phyloP scores from a whole-genome alignment of 768 basidiomycete species.

The Favolaschia claudopus region DNA sequence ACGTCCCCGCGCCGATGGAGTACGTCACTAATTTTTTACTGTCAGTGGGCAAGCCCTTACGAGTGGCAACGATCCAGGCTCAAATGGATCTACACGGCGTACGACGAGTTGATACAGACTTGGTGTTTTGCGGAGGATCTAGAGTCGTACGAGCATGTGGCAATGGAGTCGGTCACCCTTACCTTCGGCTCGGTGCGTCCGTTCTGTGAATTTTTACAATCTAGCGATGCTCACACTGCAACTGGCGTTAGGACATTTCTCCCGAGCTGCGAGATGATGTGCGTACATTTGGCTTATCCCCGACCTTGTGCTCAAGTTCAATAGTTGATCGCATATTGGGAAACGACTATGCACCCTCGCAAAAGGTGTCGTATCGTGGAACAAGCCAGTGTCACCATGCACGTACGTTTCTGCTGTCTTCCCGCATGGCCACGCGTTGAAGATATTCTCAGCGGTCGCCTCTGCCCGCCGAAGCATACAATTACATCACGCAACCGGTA shows the following conservation, averaged over 20 bases:
- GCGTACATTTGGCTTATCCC: constrained; percentile 26
- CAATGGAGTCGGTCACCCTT: constrained; percentile 63
- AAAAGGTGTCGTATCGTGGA: constrained; percentile 60
- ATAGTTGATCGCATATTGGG: constrained; percentile 75
- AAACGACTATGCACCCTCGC: constrained; percentile 59
- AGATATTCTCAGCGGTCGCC: constrained; percentile 57
- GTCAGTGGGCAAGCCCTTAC: constrained; percentile 1
- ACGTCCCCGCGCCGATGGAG: constrained; percentile 74
- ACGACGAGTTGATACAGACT: constrained; percentile 66
- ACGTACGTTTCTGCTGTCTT: constrained; percentile 50
- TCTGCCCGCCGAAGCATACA: constrained; percentile 54
- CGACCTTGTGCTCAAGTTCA: not conserved
- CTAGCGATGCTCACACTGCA: constrained; percentile 8
- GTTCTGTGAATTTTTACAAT: not conserved
- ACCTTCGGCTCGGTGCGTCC: constrained; percentile 62
- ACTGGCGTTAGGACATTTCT: constrained; percentile 61
- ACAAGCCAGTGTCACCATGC: constrained; percentile 62
- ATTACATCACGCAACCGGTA: constrained; percentile 66
- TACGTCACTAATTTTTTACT: constrained; percentile 41
- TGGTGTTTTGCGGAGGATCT: constrained; percentile 75
- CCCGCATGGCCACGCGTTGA: not conserved
- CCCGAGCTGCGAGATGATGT: constrained; percentile 73
- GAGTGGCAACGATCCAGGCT: constrained; percentile 45
- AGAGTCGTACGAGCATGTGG: constrained; percentile 71
- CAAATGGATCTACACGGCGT: constrained; percentile 65